Conservation (phyloP, 2,329 filamentous ascomycete genomes). For the Penicillium thymicola region DNA sequence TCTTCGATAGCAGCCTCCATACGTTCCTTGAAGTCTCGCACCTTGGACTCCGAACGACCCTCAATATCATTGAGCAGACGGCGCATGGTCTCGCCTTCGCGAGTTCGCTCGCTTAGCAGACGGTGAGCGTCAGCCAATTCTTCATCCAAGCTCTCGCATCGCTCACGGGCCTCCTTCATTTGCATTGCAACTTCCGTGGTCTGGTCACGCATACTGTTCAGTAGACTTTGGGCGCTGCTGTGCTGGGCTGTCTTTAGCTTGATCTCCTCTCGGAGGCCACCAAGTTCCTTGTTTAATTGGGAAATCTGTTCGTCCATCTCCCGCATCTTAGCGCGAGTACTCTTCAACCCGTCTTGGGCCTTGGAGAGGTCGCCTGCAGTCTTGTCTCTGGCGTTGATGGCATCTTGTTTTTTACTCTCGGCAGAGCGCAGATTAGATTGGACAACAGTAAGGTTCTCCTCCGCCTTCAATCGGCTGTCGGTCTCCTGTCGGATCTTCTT, state of each 20-base stretch:
- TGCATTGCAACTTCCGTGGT: constrained; percentile 83
- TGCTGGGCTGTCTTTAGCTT: constrained; percentile 84
- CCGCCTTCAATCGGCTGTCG: constrained; percentile 66
- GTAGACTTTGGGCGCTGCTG: constrained; percentile 75
- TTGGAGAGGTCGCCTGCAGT: constrained; percentile 65
- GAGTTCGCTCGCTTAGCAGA: constrained; percentile 78
- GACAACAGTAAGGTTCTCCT: constrained; percentile 72
- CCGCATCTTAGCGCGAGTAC: constrained; percentile 57
- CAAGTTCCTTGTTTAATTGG: constrained; percentile 66
- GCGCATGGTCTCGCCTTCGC: constrained; percentile 94
- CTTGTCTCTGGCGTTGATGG: constrained; percentile 70
- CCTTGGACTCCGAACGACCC: constrained; percentile 71
- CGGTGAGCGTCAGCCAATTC: constrained; percentile 86
- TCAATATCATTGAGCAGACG: constrained; percentile 83
- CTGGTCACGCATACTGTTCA: constrained; percentile 92
- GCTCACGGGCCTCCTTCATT: constrained; percentile 80
- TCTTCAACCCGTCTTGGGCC: constrained; percentile 66
- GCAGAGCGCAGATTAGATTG: constrained; percentile 74
- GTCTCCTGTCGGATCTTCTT: constrained; percentile 76
- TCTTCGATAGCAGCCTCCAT: constrained; percentile 93
- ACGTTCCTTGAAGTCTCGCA: constrained; percentile 82
- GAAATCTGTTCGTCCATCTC: constrained; percentile 72
- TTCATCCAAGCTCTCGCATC: constrained; percentile 84
- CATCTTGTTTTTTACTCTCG: constrained; percentile 76
- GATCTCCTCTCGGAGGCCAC: constrained; percentile 70